Evolutionary conservation across 768 basidiomycete species (phyloP), one percentile per base, ranked within the genome.

Genomic region (Megacollybia marginata): DNA sequence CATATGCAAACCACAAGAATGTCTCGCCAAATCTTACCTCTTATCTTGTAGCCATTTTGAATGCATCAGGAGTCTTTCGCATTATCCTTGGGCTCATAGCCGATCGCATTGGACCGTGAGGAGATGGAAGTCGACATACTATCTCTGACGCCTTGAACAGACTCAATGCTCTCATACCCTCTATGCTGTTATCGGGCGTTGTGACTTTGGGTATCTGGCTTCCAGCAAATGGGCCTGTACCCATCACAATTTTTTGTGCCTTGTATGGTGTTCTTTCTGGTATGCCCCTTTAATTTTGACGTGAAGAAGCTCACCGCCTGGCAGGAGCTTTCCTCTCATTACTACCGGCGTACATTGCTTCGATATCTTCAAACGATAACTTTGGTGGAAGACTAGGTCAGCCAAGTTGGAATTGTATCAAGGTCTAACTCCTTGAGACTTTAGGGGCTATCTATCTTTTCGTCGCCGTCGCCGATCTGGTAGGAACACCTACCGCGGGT

Each of bases 401-500:
- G 62, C 50, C n/a, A 20, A 15, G 47, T 18, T 33, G 16, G 12
- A 32, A 16, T 44, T 33, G 18, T 23, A 11, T 36, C 19, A 52
- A 32, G 10, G n/a, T 45, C 44, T 36, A 16, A 23, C 10, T 40
- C 34, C 10, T 40, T 32, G 15, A 4, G 13, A 23, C 12, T 34
- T 38, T 49, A 65, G 64, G 64, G 6, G 56, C 60, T 16, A 50
- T 63, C 13, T 66, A 62, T 51, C 49, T 65, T 12, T 43, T 63
- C 38, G 55, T 61, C n/a, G 62, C 58, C 2, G 55, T 66, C 16
- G 61, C 63, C 5, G 57, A 54, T 28, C 58, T 67, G 13, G 61
- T 59, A 2, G 65, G 65, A n/a, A 62, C 65, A 4, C 64, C 64
- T 3, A 67, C 63, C 1, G 65, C 60, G 1, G 65, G 65, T 19